Conservation (phyloP, 805 yeast species). For the Zygosaccharomyces siamensis region DNA sequence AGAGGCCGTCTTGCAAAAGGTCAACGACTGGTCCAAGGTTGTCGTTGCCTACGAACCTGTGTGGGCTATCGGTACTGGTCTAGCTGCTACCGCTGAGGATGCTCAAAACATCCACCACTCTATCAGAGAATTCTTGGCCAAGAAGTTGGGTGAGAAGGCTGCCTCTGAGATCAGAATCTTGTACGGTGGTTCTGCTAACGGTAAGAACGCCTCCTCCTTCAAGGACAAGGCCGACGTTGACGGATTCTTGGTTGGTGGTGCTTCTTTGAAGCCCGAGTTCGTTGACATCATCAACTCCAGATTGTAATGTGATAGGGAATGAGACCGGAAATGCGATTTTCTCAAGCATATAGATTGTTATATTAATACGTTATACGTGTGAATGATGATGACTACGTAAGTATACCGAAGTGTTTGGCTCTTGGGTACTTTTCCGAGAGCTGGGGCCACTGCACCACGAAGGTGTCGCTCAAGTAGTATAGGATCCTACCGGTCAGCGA, state of each 20-base stretch:
- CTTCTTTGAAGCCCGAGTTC: slow-evolving; percentile 97
- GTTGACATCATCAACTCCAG: slow-evolving; percentile 92
- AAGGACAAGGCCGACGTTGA: slow-evolving; percentile 91
- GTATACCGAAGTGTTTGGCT: slow-evolving; percentile 72
- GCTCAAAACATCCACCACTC: slow-evolving; percentile 92
- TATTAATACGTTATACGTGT: background rate
- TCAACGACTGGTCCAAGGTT: slow-evolving; percentile 83
- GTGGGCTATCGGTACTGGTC: slow-evolving; percentile 99
- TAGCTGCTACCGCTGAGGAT: slow-evolving; percentile 97
- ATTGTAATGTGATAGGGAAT: slow-evolving; percentile 31
- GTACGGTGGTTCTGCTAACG: slow-evolving; percentile 98
- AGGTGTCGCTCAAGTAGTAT: slow-evolving; percentile 66
- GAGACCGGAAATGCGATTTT: background rate
- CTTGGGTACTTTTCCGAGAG: slow-evolving; percentile 43
- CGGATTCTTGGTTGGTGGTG: slow-evolving; percentile 99
- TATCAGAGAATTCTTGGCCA: slow-evolving; percentile 77
- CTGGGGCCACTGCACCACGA: slow-evolving; percentile 85
- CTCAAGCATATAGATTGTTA: background rate
- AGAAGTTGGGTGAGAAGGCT: slow-evolving; percentile 69
- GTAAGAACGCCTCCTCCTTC: slow-evolving; percentile 85
- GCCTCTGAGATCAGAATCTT: slow-evolving; percentile 82
- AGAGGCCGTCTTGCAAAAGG: slow-evolving; percentile 75
- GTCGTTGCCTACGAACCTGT: slow-evolving; percentile 99
- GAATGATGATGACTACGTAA: slow-evolving; percentile 44
- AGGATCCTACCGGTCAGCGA: slow-evolving; percentile 74